Base-by-base conservation (phyloP, 2,329 filamentous ascomycete genomes). In the Neofusicoccum ribis region DNA sequence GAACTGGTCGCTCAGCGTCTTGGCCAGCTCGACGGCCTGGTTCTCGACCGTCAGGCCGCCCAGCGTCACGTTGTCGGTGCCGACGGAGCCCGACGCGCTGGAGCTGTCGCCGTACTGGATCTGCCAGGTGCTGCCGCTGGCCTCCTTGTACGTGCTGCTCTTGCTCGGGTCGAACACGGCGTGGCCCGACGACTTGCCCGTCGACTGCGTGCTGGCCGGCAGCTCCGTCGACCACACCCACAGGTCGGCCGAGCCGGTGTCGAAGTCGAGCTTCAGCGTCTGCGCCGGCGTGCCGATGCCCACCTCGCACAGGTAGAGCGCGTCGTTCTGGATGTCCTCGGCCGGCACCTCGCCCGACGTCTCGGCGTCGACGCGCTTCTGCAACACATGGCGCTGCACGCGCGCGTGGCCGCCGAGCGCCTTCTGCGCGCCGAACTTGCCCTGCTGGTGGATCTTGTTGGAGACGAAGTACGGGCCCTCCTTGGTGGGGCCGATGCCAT, bases 81-180 rank as follows among this genome's bases (percentile, higher is more conserved):
- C 89, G 36, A 90, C 88, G 17, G 77, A 80, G 31, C 89, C 89
- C 7, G 85, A 88, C 1, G 89, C 89, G 11, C 81, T 84, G n/a
- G 88, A 90, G 9, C 83, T 82, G 72, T 92, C 89, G 15, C 89
- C 89, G 72, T 91, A 91, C 36, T 81, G 79, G 70, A 91, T 90
- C 74, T 85, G 78, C 89, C 88, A 92, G 1, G 78, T 83, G 46
- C 80, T 80, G 43, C 81, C 82, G 0, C 73, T 69, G 17, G 80
- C 67, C 9, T 76, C 72, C 73, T 87, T 82, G 78, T 81, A 91
- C 1, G 88, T 87, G 56, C 79, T 83, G 3, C 88, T 91, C 70
- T 88, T 85, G 51, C 73, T 78, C 2, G 88, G 80, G 71, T 90
- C 79, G 70, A 87, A 92, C 67, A 87, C 79, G 9, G 77, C 81